These are phyloP conservation scores for Clarireedia homoeocarpa DNA, from an alignment of 2,329 filamentous ascomycete genomes.

Conservation along the genomic window DNA sequence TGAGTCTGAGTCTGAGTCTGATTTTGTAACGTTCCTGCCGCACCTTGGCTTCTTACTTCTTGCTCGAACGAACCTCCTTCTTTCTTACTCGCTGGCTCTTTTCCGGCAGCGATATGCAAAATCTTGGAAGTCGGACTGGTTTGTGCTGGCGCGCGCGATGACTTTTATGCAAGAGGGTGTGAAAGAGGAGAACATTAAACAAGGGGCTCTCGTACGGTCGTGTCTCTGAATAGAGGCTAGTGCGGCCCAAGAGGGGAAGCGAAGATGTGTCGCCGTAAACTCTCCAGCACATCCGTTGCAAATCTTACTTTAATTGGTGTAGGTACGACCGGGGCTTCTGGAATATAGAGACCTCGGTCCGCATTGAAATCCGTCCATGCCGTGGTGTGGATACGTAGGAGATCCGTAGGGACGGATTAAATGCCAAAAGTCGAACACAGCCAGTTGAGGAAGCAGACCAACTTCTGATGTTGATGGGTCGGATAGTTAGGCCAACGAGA, in stretches of 20 bases:
- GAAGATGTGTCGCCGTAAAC: not conserved
- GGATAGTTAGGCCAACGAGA: no score
- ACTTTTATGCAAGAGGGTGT: conserved; percentile 4
- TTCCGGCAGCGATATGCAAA: not conserved
- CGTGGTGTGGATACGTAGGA: not conserved
- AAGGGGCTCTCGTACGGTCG: conserved; percentile 1
- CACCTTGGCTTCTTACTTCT: not conserved
- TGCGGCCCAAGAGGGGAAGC: conserved; percentile 3
- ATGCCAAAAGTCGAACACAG: not conserved
- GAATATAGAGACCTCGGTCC: conserved; percentile 3
- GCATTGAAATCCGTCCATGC: conserved; percentile 1
- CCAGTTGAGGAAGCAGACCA: no score
- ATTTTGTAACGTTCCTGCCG: conserved; percentile 6
- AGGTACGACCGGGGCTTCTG: conserved; percentile 1
- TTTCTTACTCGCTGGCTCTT: conserved; percentile 5
- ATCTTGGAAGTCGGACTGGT: not conserved
- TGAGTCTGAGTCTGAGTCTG: not conserved
- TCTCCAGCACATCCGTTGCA: conserved; percentile 1
- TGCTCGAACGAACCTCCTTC: not conserved
- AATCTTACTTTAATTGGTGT: conserved; percentile 6
- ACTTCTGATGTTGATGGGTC: no score
- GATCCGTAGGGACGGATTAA: not conserved
- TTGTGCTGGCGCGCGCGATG: conserved; percentile 7
- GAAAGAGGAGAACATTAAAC: not conserved
- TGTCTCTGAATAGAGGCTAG: conserved; percentile 3